phyloP scores from a whole-genome alignment of 352 stramenopile species.

The Elongisporangium anandrum region DNA sequence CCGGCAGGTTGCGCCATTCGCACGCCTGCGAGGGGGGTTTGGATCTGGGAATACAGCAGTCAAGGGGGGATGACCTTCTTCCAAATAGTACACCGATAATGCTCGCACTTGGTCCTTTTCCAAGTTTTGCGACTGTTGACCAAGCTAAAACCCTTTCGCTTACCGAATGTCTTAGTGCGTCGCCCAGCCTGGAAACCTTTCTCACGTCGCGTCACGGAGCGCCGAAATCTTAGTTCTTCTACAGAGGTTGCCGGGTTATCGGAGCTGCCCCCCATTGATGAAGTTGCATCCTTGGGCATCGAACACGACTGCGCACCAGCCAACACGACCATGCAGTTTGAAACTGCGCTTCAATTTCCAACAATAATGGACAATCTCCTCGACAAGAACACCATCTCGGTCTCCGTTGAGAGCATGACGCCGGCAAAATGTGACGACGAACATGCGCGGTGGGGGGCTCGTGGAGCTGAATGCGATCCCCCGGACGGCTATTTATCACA shows the following conservation, averaged over 20 bases:
- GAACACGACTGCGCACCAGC: not conserved
- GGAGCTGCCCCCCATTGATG: not conserved
- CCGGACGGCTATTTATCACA: not conserved
- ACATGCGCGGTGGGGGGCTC: not conserved
- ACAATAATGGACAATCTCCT: conserved; percentile 1
- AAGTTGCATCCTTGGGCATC: not conserved
- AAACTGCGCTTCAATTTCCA: not conserved
- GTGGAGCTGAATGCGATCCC: not conserved
- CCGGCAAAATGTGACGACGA: not conserved
- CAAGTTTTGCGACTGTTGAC: not conserved
- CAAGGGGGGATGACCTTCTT: not conserved
- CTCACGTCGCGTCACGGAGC: not conserved
- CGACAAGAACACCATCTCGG: not conserved
- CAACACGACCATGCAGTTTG: not conserved
- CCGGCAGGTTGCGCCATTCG: not conserved
- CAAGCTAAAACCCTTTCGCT: not conserved
- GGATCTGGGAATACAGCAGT: not conserved
- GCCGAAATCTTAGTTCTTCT: not conserved
- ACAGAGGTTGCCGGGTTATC: not conserved
- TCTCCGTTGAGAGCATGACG: not conserved
- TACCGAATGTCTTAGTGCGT: not conserved
- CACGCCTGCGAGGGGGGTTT: not conserved
- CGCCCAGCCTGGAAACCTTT: not conserved
- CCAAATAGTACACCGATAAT: not conserved
- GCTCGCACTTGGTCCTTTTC: not conserved